Conservation (phyloP, 2,329 filamentous ascomycete species). For the Endocalyx cinctus region DNA sequence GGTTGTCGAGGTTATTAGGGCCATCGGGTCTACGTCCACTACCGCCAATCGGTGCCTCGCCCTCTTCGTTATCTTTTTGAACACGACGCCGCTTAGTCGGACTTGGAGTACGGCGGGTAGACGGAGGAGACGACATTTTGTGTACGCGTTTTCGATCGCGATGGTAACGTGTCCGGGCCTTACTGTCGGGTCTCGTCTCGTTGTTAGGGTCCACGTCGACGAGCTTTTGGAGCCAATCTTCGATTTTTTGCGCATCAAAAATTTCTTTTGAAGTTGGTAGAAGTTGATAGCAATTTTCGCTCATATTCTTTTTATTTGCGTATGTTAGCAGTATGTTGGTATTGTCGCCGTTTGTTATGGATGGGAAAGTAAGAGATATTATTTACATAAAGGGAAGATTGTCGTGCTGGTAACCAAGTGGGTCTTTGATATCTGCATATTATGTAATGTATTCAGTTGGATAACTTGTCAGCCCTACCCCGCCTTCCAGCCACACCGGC, state of each 20-base stretch:
- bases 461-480: too few species aligned
- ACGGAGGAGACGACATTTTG: neutral
- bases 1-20: neutral
- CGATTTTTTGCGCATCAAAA: neutral
- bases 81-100: neutral
- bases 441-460: neutral
- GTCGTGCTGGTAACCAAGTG: too few species aligned
- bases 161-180: neutral
- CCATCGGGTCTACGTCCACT: neutral
- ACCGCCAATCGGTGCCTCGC: neutral
- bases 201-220: neutral
- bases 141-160: neutral
- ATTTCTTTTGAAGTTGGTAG: neutral
- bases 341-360: neutral
- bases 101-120: neutral
- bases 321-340: neutral
- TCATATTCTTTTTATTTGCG: neutral
- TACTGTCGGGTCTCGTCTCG: neutral
- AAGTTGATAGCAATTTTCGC: neutral
- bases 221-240: conserved; percentile 3
- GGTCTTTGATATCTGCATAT: neutral
- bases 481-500: too few species aligned
- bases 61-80: neutral
- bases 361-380: neutral
- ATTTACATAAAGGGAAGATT: too few species aligned